phyloP scores from a whole-genome alignment of 768 basidiomycete genomes.

The Hypholoma fasciculare region DNA sequence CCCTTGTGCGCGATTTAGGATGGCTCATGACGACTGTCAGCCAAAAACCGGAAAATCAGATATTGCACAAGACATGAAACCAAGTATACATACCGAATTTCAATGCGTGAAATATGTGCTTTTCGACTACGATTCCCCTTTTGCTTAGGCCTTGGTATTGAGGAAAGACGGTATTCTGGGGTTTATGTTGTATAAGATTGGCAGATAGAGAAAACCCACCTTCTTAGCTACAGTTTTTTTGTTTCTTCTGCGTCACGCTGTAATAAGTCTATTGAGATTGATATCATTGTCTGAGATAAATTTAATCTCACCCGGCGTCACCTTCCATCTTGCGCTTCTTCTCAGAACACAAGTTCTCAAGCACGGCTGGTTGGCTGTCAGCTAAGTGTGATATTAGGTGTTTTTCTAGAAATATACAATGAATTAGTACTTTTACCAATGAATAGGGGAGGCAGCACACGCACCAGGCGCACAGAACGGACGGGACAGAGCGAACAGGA shows the following conservation, averaged over 20 bases:
- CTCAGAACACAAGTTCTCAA: constrained; percentile 61
- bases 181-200: background rate
- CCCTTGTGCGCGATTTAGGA: constrained; percentile 66
- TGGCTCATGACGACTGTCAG: constrained; percentile 73
- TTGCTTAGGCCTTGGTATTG: constrained; percentile 67
- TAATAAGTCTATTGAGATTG: background rate
- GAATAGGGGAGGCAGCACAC: too few relatives aligned
- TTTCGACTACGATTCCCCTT: constrained; percentile 57
- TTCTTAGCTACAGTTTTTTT: constrained; percentile 53
- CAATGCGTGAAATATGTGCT: constrained; percentile 69
- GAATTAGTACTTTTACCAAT: too few relatives aligned
- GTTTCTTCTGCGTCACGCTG: constrained; percentile 57
- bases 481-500: too few relatives aligned
- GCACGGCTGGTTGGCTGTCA: constrained; percentile 40
- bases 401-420: too few relatives aligned
- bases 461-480: too few relatives aligned
- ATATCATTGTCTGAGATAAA: background rate
- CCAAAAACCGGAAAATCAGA: background rate
- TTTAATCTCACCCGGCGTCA: constrained; percentile 46
- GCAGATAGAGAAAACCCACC: constrained; percentile 29
- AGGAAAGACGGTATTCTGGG: constrained; percentile 58
- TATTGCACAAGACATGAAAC: background rate
- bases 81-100: constrained; percentile 67
- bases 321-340: constrained; percentile 52
- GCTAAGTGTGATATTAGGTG: background rate